phyloP scores from a whole-genome alignment of 192 early-diverging fungal species.

The Coemansia pectinata region DNA sequence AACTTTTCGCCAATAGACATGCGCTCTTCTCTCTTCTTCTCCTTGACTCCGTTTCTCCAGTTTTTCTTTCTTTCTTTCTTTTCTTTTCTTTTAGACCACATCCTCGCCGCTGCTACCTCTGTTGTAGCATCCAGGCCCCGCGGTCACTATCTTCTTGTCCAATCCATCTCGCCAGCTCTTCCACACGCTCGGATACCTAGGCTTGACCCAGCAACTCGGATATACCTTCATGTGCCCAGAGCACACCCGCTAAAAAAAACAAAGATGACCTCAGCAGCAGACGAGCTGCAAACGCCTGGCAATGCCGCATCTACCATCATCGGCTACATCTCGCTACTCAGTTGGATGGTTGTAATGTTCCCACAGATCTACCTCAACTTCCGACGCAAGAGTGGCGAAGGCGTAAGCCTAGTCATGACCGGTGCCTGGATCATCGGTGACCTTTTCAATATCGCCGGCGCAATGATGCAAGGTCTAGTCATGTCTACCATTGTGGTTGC shows the following conservation, averaged over 20 bases:
- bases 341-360: conserved; percentile 83
- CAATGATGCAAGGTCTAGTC: conserved; percentile 69
- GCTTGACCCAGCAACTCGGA: neutral
- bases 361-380: conserved; percentile 83
- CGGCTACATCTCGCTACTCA: conserved; percentile 68
- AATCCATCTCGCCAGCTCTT: neutral
- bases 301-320: conserved; percentile 25
- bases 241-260: neutral
- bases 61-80: neutral
- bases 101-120: neutral
- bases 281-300: neutral
- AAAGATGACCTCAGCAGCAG: neutral
- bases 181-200: neutral
- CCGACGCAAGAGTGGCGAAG: conserved; percentile 72
- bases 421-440: conserved; percentile 80
- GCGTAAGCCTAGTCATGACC: conserved; percentile 70
- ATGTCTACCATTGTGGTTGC: conserved; percentile 71
- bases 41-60: neutral
- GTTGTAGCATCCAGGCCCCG: neutral
- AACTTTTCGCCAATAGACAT: neutral
- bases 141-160: neutral
- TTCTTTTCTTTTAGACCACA: neutral
- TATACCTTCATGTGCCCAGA: conserved; percentile 8
- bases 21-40: neutral
- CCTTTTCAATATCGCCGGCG: conserved; percentile 71